Evolutionary conservation across 768 basidiomycete species (phyloP), one percentile per base, ranked within the genome.

Genomic region (Tricholoma bakamatsutake): DNA sequence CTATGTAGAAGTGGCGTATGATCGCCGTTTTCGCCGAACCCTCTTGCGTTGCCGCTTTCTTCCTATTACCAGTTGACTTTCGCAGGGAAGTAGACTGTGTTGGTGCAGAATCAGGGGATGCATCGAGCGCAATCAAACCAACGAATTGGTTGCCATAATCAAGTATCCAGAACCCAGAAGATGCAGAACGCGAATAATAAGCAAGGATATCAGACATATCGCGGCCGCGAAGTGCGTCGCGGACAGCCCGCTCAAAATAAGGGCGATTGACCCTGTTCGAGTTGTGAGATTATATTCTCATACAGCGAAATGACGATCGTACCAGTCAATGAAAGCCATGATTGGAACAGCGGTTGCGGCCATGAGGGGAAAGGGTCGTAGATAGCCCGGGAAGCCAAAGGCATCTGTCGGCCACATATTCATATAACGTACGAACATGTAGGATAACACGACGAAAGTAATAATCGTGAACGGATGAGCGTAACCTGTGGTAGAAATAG

Each of bases 1-100:
- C 85, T 24, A 88, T 79, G 61, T 81, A 85, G 68, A 90, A 85
- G 66, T 92, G 90, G 30, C 88, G 84, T 61, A 92, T 83, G 15
- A 75, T 70, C 10, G 84, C 90, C n/a, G 75, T 73, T 40, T 68
- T 64, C n/a, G 82, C 73, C 31, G 76, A 71, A 35, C 75, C 71
- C 21, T 62, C 69, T 43, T 43, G 27, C 52, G 67, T 62, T 17
- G 52, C 50, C 2, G 43, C 15, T 58, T 58, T 64, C 28, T 58
- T 47, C 43, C 53, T 62, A 39, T 49, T 54, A 39, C 64, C 61
- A 11, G 59, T 56, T 39, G 64, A 59, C 55, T 66, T 63, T 17
- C 47, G 21, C 9, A 31, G 11, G 2, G 49, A n/a, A 11, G 30
- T 3, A 31, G 49, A 17, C n/a, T 70, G 65, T 46, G 69, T 68